Conservation (phyloP, 768 basidiomycete genomes). For the Tylopilus cervinicoccineus region DNA sequence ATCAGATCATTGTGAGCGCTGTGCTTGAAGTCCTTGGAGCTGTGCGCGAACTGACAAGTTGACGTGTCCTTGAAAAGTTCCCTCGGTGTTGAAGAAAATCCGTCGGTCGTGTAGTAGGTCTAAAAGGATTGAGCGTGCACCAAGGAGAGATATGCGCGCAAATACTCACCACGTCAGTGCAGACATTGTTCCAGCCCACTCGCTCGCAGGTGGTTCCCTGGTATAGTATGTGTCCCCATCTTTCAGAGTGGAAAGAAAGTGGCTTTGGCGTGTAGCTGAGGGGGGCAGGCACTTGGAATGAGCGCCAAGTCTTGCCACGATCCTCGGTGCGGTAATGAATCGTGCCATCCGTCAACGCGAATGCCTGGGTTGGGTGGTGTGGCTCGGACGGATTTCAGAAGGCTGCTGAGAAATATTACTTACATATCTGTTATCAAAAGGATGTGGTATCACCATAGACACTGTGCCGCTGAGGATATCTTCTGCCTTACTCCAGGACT, state of each 20-base stretch:
- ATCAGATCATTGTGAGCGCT: slow-evolving; percentile 71
- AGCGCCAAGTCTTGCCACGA: slow-evolving; percentile 82
- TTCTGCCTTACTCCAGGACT: slow-evolving; percentile 49
- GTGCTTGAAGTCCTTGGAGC: slow-evolving; percentile 77
- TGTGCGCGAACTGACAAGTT: slow-evolving; percentile 87
- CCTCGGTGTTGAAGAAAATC: slow-evolving; percentile 60
- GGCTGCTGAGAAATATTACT: slow-evolving; percentile 18
- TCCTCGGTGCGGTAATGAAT: slow-evolving; percentile 88
- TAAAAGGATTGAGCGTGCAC: slow-evolving; percentile 30
- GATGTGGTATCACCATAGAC: slow-evolving; percentile 78
- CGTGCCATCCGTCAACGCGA: slow-evolving; percentile 69
- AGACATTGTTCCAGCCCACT: slow-evolving; percentile 50
- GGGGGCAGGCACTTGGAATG: slow-evolving; percentile 66
- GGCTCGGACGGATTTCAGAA: slow-evolving; percentile 1
- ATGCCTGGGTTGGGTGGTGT: slow-evolving; percentile 53
- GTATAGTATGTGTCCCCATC: slow-evolving; percentile 73
- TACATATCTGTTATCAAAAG: slow-evolving; percentile 75
- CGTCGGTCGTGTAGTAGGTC: slow-evolving; percentile 88
- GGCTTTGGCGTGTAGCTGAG: slow-evolving; percentile 47
- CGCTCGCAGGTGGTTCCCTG: slow-evolving; percentile 66
- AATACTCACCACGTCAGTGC: slow-evolving; percentile 63
- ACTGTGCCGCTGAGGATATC: slow-evolving; percentile 57
- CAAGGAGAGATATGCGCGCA: neutral
- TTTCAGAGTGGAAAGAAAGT: slow-evolving; percentile 86
- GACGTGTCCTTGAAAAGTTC: slow-evolving; percentile 67